A percentile compares a stretch with the other conserved stretches of the same genome.
Conservation (phyloP, 371 early-diverging fungal species). For the Mortierella polycephala region DNA sequence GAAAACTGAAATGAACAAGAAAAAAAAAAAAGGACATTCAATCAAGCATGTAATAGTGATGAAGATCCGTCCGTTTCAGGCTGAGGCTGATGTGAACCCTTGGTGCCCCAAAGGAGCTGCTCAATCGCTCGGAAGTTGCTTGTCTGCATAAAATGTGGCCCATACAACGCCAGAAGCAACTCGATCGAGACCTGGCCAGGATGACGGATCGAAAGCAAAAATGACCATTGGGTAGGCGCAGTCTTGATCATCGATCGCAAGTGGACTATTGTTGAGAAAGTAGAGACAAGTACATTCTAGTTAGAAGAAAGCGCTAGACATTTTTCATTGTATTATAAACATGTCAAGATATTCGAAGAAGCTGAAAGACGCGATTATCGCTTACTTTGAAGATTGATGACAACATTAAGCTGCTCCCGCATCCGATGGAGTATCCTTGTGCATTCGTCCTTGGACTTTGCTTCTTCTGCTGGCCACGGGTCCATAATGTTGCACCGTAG, state of each 20-base stretch:
- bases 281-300: too few relatives aligned
- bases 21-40: background rate
- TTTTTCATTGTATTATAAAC: background rate
- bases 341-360: background rate
- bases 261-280: slow-evolving; percentile 27
- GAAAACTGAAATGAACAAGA: background rate
- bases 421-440: slow-evolving; percentile 46
- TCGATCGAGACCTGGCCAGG: slow-evolving; percentile 50
- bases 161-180: slow-evolving; percentile 41
- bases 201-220: slow-evolving; percentile 51
- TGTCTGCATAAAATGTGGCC: slow-evolving; percentile 47
- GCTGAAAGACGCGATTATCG: background rate
- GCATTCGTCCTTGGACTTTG: slow-evolving; percentile 43
- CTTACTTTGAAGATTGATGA: slow-evolving; percentile 53
- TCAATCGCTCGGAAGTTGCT: slow-evolving; percentile 43
- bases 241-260: slow-evolving; percentile 47
- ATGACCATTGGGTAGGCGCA: slow-evolving; percentile 37
- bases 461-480: slow-evolving; percentile 44
- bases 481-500: slow-evolving; percentile 27
- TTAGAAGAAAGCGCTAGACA: too few relatives aligned
- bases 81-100: slow-evolving; percentile 1
- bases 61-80: background rate
- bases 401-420: slow-evolving; percentile 53
- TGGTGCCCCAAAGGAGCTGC: slow-evolving; percentile 37
- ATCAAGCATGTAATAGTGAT: background rate